Conservation (phyloP, 1,284 basidiomycete genomes). For the Cronartium quercuum region DNA sequence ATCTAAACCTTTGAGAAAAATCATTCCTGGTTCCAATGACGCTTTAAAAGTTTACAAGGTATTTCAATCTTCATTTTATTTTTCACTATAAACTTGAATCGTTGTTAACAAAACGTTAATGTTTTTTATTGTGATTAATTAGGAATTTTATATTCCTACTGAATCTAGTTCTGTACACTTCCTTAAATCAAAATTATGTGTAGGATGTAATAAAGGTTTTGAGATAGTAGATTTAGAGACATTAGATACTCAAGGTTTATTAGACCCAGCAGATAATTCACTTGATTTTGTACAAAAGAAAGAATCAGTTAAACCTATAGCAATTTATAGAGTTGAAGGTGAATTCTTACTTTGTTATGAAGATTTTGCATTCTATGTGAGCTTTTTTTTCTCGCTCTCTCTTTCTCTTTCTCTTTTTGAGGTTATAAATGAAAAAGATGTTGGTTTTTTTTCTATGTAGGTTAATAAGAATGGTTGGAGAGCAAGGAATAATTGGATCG, state of each 20-base stretch:
- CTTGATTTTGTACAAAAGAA: conserved; percentile 89
- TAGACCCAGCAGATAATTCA: conserved; percentile 85
- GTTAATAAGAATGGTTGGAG: conserved; percentile 95
- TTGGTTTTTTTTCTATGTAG: conserved; percentile 29
- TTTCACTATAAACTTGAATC: no score
- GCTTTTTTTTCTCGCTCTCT: not conserved
- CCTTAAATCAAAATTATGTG: conserved; percentile 93
- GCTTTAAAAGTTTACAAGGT: conserved; percentile 89
- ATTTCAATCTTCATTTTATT: conserved; percentile 45
- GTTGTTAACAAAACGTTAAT: conserved; percentile 4
- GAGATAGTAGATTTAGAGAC: conserved; percentile 98
- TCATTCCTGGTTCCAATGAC: conserved; percentile 89
- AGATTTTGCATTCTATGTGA: conserved; percentile 91
- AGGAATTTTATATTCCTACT: conserved; percentile 98
- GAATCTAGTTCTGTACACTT: conserved; percentile 96
- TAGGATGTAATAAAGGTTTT: conserved; percentile 97
- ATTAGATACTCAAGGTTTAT: conserved; percentile 88
- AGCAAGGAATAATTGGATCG: conserved; percentile 83
- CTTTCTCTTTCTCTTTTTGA: not conserved
- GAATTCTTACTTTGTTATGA: conserved; percentile 98
- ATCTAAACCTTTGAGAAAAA: conserved; percentile 64
- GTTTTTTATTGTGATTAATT: conserved; percentile 38
- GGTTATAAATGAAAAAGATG: not conserved
- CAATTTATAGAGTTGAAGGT: conserved; percentile 88
- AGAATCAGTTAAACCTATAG: conserved; percentile 84